Base-by-base conservation (phyloP, 805 yeast genomes). In the Cyberlindnera saturnus region DNA sequence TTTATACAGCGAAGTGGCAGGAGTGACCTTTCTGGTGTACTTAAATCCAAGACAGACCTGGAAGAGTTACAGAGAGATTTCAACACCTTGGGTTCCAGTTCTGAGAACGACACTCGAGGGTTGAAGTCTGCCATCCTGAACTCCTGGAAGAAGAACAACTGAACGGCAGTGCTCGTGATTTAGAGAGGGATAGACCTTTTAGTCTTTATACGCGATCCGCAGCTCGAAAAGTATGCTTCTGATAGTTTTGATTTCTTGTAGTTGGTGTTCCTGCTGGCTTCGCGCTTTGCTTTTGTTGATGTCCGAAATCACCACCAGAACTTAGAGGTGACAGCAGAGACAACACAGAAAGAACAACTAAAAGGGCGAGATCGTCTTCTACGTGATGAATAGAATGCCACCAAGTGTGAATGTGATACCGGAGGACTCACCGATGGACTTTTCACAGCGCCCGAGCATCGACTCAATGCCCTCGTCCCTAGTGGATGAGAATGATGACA, bases 61-160 rank as follows among this genome's bases (percentile, higher is more conserved):
- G 43, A 34, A 17, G 56, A 53, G 15, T 37, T 56, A 6, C 55
- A 55, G 32, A 45, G 45, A 32, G 55, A 49, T 32, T 42, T 55
- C 14, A 46, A 45, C 7, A 47, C 39, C 17, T 18, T 54, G 38
- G 50, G 38, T 28, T 32, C 52, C 10, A 38, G 38, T 18, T 44
- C 41, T 16, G 46, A 40, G 8, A 43, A 35, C 20, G 39, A 34
- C 9, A n/a, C 41, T 3, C 38, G 45, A 33, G 49, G 51, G 16
- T 36, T 51, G 34, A 47, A 43, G 34, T 42, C 51, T 7, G 41
- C 41, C 6, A 32, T 56, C 14, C 38, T 55, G 51, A 53, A 48
- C 34, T 49, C 56, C 5, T 56, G 59, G 60, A 54, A 54, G 43
- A 52, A 50, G 39, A 44, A 36, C 29, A 39, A 20, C 40, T 7